Evolutionary conservation across 208 protist genomes (phyloP).

Genomic region (Balamuthia mandrillaris): DNA sequence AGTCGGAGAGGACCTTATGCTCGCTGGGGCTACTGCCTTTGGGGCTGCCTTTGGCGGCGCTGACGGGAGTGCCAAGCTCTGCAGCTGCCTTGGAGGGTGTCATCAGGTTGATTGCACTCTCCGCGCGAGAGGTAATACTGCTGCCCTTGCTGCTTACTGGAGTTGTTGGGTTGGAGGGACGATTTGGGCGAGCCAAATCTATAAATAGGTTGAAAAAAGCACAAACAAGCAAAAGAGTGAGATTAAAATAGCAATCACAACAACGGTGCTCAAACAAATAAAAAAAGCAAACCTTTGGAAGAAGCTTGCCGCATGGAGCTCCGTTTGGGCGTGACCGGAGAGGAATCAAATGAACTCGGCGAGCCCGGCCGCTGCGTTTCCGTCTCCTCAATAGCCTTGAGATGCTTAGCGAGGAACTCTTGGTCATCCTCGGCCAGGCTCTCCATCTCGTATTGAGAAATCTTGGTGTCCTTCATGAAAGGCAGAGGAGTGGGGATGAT

Average conservation of each 20-base stretch:
- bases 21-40: background rate
- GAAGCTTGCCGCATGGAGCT: too few species aligned
- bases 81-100: background rate
- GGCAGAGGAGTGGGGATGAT: background rate
- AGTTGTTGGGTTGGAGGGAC: background rate
- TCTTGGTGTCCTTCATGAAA: background rate
- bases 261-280: too few species aligned
- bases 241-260: too few species aligned
- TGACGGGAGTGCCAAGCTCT: conserved; percentile 12
- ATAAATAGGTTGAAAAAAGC: background rate
- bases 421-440: conserved; percentile 32
- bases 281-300: too few species aligned
- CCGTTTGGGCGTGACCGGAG: background rate
- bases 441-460: background rate
- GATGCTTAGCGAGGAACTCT: conserved; percentile 4
- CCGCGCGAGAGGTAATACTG: background rate
- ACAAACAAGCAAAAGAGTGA: background rate
- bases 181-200: background rate
- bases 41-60: background rate
- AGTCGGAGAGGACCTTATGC: conserved; percentile 45
- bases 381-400: conserved; percentile 6
- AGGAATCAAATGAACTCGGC: background rate
- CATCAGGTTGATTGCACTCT: background rate
- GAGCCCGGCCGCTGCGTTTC: background rate
- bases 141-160: background rate